Evolutionary conservation across 2,329 filamentous ascomycete species (phyloP).

Genomic region (Pseudophaeomoniella oleicola): DNA sequence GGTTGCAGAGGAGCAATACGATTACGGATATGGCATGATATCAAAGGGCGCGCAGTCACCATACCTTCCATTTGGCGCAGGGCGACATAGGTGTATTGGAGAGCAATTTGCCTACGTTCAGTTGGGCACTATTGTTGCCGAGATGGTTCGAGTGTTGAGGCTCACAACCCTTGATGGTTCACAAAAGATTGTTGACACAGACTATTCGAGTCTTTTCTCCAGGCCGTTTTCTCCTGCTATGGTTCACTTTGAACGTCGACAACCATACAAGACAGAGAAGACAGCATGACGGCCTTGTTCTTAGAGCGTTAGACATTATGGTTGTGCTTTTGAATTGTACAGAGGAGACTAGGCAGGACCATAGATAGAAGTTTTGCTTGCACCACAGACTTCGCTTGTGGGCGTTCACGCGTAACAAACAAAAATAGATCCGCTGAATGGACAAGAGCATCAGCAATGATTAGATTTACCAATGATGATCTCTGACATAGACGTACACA

Average conservation of each 20-base stretch:
- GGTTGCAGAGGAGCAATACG: slow-evolving; percentile 55
- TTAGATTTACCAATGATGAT: too few species aligned
- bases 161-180: slow-evolving; percentile 62
- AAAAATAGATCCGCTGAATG: too few species aligned
- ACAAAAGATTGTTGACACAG: slow-evolving; percentile 51
- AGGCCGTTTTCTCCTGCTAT: slow-evolving; percentile 47
- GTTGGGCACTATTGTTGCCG: slow-evolving; percentile 69
- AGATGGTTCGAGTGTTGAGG: slow-evolving; percentile 65
- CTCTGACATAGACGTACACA: too few species aligned
- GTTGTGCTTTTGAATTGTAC: too few species aligned
- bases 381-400: too few species aligned
- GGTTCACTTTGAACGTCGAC: slow-evolving; percentile 7
- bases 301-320: too few species aligned
- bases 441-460: too few species aligned
- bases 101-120: slow-evolving; percentile 95
- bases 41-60: slow-evolving; percentile 81
- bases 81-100: slow-evolving; percentile 85
- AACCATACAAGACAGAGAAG: not conserved
- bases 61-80: slow-evolving; percentile 88
- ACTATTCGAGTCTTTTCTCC: slow-evolving; percentile 55
- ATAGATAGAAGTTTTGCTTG: too few species aligned
- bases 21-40: slow-evolving; percentile 87
- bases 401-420: too few species aligned
- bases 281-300: too few species aligned
- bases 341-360: too few species aligned